Base-by-base conservation (phyloP, 306 rosid species). In the cucumber (Cucumis sativus) region DNA sequence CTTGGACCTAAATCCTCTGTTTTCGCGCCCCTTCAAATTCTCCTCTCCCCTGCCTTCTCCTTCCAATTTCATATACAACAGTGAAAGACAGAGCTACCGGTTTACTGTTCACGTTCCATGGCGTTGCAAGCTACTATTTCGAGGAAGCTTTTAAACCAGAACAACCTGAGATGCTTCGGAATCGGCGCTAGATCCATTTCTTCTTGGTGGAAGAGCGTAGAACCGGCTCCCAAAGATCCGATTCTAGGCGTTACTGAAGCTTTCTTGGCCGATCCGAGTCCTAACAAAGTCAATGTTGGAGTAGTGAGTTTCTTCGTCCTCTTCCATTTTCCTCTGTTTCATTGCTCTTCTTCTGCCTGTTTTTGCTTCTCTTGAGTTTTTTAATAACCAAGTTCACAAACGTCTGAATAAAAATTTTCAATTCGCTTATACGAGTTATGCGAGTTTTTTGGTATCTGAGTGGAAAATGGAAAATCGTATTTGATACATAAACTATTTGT, bases 241-340 rank as follows among this genome's bases (percentile, higher is more conserved):
- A 95, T 95, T 83, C 98, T 95, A 80, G 96, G 98, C n/a, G 98
- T 92, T 55, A 95, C 97, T 37, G 98, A 95, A 80, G 98, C 98
- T 74, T 95, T 81, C 77, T 88, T 95, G 56, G 95, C 97, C 28
- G 98, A 95, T 92, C 93, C 92, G 43, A 88, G 88, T 80, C 96
- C 97, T 0, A 82, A 83, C 57, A 95, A 95, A 86, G 95, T 95
- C 79, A 95, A 95, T 76, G 93, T 95, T 45, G 98, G 97, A 88
- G 98, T 95, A 8, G 98, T 95, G 74, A 90, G 97, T 85, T 73
- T 58, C 67, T 58, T 69, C 39, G 47, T 66, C 45, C 52, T 59
- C 6, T 61, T 79, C 37, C 37, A 33, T 33, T 33, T 33, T 33
- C 37, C 37, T 33, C 37, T 33, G 5, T 33, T 33, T 33, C 5